Base-by-base conservation (phyloP, 495 filamentous ascomycete species). In the Hypoxylon rickii region DNA sequence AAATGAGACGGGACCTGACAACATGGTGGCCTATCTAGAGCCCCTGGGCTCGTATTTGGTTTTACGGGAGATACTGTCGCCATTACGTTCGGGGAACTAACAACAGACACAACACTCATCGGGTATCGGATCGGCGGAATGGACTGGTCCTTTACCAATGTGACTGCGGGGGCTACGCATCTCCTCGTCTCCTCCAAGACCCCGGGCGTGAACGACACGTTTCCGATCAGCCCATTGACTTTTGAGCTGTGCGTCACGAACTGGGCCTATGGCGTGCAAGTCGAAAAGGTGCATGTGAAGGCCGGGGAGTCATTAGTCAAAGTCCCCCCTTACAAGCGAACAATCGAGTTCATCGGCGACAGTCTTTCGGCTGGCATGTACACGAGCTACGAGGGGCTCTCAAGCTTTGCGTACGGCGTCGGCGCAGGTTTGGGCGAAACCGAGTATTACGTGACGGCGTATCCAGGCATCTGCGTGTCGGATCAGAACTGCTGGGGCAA, bases 91-190 rank as follows among this genome's bases (percentile, higher is more conserved):
- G 85, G 86, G 2, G 66, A 78, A 29, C 65, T 78, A 24, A 89
- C 86, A 1, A 73, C 70, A 11, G 58, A 81, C 29, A 77, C 76
- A 1, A 80, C 80, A 7, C 73, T 88, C 10, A 67, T 89, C 20
- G 86, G 79, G 24, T 87, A 85, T 58, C 83, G 85, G 8, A 71
- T 87, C 37, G 77, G 74, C 6, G 83, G 83, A 5, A 74, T 85
- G 39, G 85, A 88, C 61, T 89, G 86, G 84, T 74, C 75, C 33
- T 84, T 87, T 56, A 83, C 85, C 32, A 88, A 88, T 68, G 77
- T 89, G 26, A 87, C 84, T 3, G 79, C 76, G 0, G 74, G 77
- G 7, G 72, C 74, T 12, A 86, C 83, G 0, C 84, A 89, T 53
- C 77, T 87, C 21, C 77, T 89, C 39, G 75, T 85, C 29, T 77